Conservation (phyloP, 306 rosid genomes). For the Dalbergia oliveri region DNA sequence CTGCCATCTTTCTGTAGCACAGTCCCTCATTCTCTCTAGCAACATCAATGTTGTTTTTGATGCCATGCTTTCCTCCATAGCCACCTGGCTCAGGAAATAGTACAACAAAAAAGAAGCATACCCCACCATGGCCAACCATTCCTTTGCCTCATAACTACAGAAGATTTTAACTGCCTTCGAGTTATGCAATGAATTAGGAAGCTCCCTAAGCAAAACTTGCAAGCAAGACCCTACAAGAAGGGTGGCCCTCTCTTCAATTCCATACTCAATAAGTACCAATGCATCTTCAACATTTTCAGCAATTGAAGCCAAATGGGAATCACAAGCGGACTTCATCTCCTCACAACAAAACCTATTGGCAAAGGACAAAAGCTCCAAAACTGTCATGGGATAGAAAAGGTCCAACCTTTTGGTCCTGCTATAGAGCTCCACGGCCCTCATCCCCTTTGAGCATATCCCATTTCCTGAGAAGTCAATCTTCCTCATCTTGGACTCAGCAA, state of each 20-base stretch:
- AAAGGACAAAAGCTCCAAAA: conserved; percentile 70
- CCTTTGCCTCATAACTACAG: conserved; percentile 62
- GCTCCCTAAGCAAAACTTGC: conserved; percentile 74
- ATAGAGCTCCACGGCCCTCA: conserved; percentile 73
- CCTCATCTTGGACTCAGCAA: conserved; percentile 63
- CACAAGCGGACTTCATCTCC: conserved; percentile 77
- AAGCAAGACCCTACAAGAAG: conserved; percentile 74
- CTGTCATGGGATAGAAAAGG: conserved; percentile 53
- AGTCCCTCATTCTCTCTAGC: conserved; percentile 68
- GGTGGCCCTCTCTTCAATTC: conserved; percentile 69
- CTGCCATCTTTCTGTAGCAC: conserved; percentile 71
- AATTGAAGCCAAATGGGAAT: conserved; percentile 62
- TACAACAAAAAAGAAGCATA: conserved; percentile 72
- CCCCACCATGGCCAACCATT: conserved; percentile 59
- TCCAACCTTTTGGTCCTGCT: conserved; percentile 67
- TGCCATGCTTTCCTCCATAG: conserved; percentile 75
- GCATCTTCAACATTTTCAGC: conserved; percentile 66
- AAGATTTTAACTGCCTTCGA: conserved; percentile 57
- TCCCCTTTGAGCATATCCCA: conserved; percentile 66
- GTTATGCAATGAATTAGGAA: conserved; percentile 59
- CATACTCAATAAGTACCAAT: conserved; percentile 64
- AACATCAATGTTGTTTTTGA: conserved; percentile 66
- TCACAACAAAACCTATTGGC: conserved; percentile 80
- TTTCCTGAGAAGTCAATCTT: conserved; percentile 64
- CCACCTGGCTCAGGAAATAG: conserved; percentile 75